Evolutionary conservation across 768 basidiomycete genomes (phyloP), one percentile per base, ranked within the genome.

Genomic region (Antrodiella citrinella): DNA sequence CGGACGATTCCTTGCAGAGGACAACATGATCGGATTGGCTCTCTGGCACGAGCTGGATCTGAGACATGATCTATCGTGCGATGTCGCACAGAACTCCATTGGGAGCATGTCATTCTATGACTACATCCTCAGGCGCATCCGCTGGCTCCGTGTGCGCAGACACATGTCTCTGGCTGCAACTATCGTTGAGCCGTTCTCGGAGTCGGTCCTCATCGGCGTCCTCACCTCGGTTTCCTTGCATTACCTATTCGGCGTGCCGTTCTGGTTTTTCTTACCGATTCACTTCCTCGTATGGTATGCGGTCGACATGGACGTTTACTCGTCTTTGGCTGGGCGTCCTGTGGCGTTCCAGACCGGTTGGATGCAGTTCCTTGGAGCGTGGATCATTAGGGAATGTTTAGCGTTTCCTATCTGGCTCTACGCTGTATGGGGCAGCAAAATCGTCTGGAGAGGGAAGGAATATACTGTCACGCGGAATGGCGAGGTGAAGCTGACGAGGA

Each of bases 131-230:
- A 78, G 96, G 26, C 82, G 96, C 23, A 82, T 92, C 18, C 84
- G 96, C 2, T 99, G 96, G 96, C 91, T 99, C 60, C 82, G 96
- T 41, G 95, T 98, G 25, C 81, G 96, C 47, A 97, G 94, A 65
- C 83, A 82, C 59, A 98, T 98, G 92, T 7, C 30, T 35, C 64
- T 90, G 39, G 72, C 77, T 7, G 94, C 93, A 15, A 97, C 93
- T 0, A 49, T 97, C 48, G 57, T 89, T 18, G 96, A 99, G 65
- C 96, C 96, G 1, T 82, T 97, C 63, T 96, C 93, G 15, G 96
- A 99, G 67, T 83, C 81, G 41, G 65, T 96, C 38, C 65, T 91
- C 22, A 71, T 84, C 25, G 84, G 87, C 25, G 51, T 76, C 22
- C 76, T 94, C 50, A 81, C 80, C 19, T 73, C 79, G 22, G 67